Evolutionary conservation across 257 asterid species (phyloP).

Genomic region (Solanum pimpinellifolium): DNA sequence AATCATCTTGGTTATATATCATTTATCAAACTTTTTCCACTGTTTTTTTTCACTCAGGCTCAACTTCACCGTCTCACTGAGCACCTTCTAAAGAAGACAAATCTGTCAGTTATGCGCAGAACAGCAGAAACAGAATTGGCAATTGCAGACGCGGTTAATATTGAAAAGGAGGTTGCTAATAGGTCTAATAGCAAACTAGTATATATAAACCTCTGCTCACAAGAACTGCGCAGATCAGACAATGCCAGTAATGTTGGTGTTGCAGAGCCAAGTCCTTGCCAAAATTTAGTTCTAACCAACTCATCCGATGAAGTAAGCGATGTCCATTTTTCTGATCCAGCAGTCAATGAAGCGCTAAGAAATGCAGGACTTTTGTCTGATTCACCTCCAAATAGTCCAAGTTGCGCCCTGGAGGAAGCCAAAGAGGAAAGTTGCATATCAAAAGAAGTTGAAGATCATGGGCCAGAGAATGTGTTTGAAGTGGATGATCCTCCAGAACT

Average conservation of each 20-base stretch:
- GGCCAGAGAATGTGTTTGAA: conserved; percentile 63
- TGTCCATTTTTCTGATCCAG: conserved; percentile 26
- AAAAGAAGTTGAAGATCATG: conserved; percentile 37
- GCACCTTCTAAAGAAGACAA: conserved; percentile 69
- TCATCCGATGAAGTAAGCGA: conserved; percentile 23
- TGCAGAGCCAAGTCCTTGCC: conserved; percentile 25
- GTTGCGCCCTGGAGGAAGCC: conserved; percentile 19
- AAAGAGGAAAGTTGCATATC: conserved; percentile 17
- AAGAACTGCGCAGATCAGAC: conserved; percentile 70
- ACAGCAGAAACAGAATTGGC: conserved; percentile 94
- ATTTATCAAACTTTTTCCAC: not conserved
- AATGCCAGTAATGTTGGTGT: conserved; percentile 12
- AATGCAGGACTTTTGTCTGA: conserved; percentile 80
- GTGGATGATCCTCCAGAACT: conserved; percentile 64
- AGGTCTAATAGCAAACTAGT: conserved; percentile 90
- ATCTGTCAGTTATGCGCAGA: conserved; percentile 35
- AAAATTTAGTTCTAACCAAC: conserved; percentile 23
- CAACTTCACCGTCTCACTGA: conserved; percentile 92
- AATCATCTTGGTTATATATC: not conserved
- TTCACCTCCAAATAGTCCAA: conserved; percentile 90
- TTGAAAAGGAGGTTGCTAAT: conserved; percentile 78
- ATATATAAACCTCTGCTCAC: conserved; percentile 80
- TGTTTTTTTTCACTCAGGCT: conserved; percentile 31
- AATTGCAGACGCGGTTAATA: conserved; percentile 87
- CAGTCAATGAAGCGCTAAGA: conserved; percentile 67